A percentile compares a stretch with the other conserved stretches of the same genome.
phyloP scores from a whole-genome alignment of 306 rosid genomes.

The Dalbergia cultrata region DNA sequence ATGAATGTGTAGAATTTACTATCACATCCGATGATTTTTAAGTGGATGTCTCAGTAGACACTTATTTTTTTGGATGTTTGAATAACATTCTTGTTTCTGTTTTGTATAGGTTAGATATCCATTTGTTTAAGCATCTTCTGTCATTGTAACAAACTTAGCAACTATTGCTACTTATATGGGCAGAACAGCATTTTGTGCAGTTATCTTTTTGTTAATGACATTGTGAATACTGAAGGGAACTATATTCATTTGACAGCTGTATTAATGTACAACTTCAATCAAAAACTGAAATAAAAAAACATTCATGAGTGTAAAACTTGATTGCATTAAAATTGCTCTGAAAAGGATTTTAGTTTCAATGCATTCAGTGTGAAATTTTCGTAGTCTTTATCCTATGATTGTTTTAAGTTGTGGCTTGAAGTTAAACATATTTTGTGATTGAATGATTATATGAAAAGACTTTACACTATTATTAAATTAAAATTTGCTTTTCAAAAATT shows the following conservation, averaged over 20 bases:
- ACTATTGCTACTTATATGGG: background rate
- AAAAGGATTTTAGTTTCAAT: background rate
- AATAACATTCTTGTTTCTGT: no score
- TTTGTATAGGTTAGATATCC: slow-evolving; percentile 23
- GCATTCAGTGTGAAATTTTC: no score
- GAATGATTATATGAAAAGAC: no score
- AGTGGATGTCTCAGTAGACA: no score
- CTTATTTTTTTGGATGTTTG: no score
- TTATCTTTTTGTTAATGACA: background rate
- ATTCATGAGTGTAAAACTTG: background rate
- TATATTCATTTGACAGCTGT: background rate
- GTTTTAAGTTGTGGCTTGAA: no score
- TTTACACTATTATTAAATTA: no score
- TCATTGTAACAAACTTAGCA: slow-evolving; percentile 23
- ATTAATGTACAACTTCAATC: background rate
- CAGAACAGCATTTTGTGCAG: background rate
- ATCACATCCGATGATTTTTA: no score
- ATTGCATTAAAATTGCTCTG: background rate
- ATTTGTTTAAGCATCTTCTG: background rate
- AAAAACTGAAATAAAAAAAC: background rate
- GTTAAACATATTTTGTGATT: no score
- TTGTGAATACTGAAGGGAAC: background rate
- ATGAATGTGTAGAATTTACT: no score
- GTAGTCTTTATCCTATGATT: no score
- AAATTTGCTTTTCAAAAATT: background rate